These are phyloP conservation scores for Polygonum maritimum DNA, from an alignment of 148 eudicot genomes.

Conservation along the genomic window DNA sequence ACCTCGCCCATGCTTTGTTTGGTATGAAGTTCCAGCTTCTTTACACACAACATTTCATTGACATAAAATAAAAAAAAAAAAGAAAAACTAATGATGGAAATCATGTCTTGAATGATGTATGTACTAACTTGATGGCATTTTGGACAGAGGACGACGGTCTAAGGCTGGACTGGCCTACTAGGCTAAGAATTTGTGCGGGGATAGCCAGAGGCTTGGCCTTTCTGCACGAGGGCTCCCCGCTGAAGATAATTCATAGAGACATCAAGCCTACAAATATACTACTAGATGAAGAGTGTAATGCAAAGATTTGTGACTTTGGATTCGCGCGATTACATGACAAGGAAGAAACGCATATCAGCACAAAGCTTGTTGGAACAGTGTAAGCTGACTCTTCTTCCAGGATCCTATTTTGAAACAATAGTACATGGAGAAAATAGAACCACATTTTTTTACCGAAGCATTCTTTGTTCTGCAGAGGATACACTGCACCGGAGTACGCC, in stretches of 20 bases:
- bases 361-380: conserved; percentile 45
- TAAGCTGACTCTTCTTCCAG: conserved; percentile 10
- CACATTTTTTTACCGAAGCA: neutral
- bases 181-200: conserved; percentile 31
- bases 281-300: conserved; percentile 28
- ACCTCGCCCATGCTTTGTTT: conserved; percentile 29
- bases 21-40: conserved; percentile 15
- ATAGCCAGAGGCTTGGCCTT: conserved; percentile 41
- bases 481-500: conserved; percentile 59
- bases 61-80: too few relatives aligned
- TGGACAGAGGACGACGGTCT: conserved; percentile 9
- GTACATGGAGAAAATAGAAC: neutral
- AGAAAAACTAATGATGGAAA: neutral
- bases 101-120: neutral
- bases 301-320: conserved; percentile 44
- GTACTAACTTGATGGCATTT: neutral
- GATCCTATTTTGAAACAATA: neutral
- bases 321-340: conserved; percentile 37
- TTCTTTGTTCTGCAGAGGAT: conserved; percentile 36
- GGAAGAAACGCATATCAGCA: conserved; percentile 39
- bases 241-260: conserved; percentile 40
- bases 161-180: conserved; percentile 32
- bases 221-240: conserved; percentile 31
- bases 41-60: neutral
- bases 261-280: conserved; percentile 35